Evolutionary conservation across 257 asterid genomes (phyloP), one percentile per base, ranked within the genome.

Genomic region (Asclepias syriaca): DNA sequence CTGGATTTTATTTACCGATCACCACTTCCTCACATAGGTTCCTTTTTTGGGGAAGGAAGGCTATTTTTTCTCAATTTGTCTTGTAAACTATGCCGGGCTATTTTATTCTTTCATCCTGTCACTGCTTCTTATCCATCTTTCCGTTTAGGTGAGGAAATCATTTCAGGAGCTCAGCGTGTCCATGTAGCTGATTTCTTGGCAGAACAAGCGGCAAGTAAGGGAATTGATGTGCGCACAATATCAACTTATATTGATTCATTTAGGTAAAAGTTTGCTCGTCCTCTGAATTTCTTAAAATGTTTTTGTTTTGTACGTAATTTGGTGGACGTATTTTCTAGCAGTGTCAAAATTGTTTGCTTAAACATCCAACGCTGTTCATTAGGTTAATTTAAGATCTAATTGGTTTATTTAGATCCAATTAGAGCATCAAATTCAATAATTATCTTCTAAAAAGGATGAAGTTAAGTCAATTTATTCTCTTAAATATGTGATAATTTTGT

Each of bases 151-250:
- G 98, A 93, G 81, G 97, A 93, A 78, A 93, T 93, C 61, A 89
- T 93, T 43, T 93, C 98, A 18, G 97, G 98, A 70, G 97, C 96
- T 79, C 98, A 93, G 77, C 97, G 97, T 82, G 75, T 87, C 55
- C 98, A 93, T 24, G 84, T 83, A 51, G 85, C 96, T 9, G 93
- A 89, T 73, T 75, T 83, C 10, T 79, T 91, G 85, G 69, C 77
- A 5, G 83, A 83, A 80, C 97, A 92, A 57, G 98, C 98, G 1
- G 80, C 78, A 78, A 82, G 79, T 61, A 81, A 85, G 40, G 98
- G 98, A 60, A 89, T 93, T 74, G 96, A 91, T 39, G 85, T 91
- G 34, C 75, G 75, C 65, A 87, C 96, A 5, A 89, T 93, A 81
- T 84, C 96, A 18, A 84, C 98, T 59, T 93, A 93, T 67, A 82